A percentile compares a stretch with the other conserved stretches of the same genome.
Conservation (phyloP, 164 flowering plant genomes). For the Houttuynia cordata region DNA sequence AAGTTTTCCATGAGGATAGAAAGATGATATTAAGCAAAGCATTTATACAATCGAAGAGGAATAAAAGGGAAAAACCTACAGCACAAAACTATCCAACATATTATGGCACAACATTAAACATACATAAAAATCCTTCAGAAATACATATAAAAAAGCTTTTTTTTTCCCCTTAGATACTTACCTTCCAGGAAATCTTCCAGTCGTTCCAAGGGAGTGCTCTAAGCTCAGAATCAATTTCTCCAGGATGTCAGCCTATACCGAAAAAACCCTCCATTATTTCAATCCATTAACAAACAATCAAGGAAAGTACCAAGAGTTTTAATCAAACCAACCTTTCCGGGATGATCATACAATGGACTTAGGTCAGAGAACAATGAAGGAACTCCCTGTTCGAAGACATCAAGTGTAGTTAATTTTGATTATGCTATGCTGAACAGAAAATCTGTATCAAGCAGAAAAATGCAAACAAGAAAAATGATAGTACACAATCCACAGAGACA, state of each 20-base stretch:
- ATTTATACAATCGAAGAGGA: too few species aligned
- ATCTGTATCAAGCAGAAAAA: not conserved
- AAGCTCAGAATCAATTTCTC: conserved; percentile 70
- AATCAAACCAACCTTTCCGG: conserved; percentile 62
- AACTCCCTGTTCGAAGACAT: conserved; percentile 49
- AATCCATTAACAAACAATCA: not conserved
- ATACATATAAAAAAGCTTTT: too few species aligned
- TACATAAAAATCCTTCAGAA: too few species aligned
- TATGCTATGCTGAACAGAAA: too few species aligned
- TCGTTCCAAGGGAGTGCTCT: conserved; percentile 59
- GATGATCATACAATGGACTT: conserved; percentile 73
- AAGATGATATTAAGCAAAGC: too few species aligned
- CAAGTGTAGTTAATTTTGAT: not conserved
- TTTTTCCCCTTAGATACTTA: conserved; percentile 13
- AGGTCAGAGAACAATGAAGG: conserved; percentile 98
- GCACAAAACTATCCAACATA: too few species aligned
- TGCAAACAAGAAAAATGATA: too few species aligned
- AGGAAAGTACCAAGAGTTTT: not conserved
- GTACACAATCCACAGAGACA: too few species aligned
- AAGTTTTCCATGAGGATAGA: too few species aligned
- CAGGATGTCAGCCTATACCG: conserved; percentile 78
- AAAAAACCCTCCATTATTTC: not conserved
- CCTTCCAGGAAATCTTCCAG: conserved; percentile 85
- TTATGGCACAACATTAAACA: too few species aligned
- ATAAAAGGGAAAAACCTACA: too few species aligned